Base-by-base conservation (phyloP, 78 protist genomes). In the Dictyostelium capitatum region DNA sequence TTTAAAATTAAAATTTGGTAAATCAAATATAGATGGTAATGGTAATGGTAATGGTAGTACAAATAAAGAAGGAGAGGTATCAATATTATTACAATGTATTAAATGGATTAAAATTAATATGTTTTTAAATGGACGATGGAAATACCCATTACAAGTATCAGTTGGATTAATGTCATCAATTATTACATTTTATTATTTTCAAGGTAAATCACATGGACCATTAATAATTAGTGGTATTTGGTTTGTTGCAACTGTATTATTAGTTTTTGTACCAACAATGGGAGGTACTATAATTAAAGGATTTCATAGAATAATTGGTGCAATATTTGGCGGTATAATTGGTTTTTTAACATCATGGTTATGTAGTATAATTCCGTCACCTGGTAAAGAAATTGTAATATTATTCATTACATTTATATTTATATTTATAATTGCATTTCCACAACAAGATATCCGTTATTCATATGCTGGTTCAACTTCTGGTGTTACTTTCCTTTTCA, bases 381-480 rank as follows among this genome's bases (percentile, higher is more conserved):
- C 83, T 20, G 75, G 37, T 4, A 85, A 75, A 59, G 78, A 73
- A 20, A 28, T 85, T 20, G 23, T 85, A 4, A 64, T 85, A 10
- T 1, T 48, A 1, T 0, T 75, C 0, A 19, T 72, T n/a, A 85
- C 82, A 14, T 85, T 85, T 48, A 25, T 85, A 1, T 56, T n/a
- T 12, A 48, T 85, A 19, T 75, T 46, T 50, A 28, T 30, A 23
- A 30, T 69, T 6, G 74, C 92, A 4, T 75, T 85, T 62, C 28
- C 75, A 46, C 92, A 85, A 37, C 92, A 85, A 85, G 83, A 85
- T 41, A 56, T 32, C 0, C 25, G 78, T 6, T 75, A 46, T 30
- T 48, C 73, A n/a, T 85, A 85, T 62, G 83, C 83, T 4, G 92
- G 92, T 9, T 59, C 83, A 20, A 83, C 75, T 11, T 6, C 78